Evolutionary conservation across 495 filamentous ascomycete species (phyloP).

Genomic region (Neurospora sp.): DNA sequence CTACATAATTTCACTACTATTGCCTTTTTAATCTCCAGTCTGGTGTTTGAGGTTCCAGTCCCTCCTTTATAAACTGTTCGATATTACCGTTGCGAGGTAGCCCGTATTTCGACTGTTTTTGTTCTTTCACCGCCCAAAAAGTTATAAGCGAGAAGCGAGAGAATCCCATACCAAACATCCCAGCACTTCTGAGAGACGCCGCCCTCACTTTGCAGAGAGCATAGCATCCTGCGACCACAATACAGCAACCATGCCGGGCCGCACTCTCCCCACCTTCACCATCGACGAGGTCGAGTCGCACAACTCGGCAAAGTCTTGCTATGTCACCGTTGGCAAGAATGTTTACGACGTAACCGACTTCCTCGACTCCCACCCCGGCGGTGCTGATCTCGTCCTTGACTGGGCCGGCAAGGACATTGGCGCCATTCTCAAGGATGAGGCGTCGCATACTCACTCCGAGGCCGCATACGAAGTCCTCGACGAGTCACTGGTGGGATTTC

Average conservation of each 20-base stretch:
- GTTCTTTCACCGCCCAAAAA: neutral
- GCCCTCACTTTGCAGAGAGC: neutral
- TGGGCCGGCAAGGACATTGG: conserved; percentile 83
- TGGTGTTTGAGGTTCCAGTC: neutral
- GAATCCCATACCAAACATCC: neutral
- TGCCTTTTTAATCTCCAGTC: neutral
- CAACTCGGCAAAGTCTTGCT: conserved; percentile 77
- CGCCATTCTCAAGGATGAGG: conserved; percentile 72
- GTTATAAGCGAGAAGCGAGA: neutral
- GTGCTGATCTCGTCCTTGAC: conserved; percentile 77
- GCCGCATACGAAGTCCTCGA: conserved; percentile 90
- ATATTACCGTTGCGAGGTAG: neutral
- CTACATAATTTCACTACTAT: neutral
- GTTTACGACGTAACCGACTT: conserved; percentile 95
- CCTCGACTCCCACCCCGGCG: conserved; percentile 80
- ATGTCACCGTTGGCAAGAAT: conserved; percentile 78
- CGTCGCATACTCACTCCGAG: conserved; percentile 78
- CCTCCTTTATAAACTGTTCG: neutral
- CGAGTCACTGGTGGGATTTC: conserved; percentile 65
- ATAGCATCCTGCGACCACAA: neutral
- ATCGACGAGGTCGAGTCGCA: conserved; percentile 69
- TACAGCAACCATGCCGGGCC: conserved; percentile 32
- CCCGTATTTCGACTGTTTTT: neutral
- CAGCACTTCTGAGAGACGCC: neutral
- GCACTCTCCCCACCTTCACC: conserved; percentile 69